A percentile compares a stretch with the other conserved stretches of the same genome.
These are phyloP conservation scores for Sarcomyxa edulis DNA, from an alignment of 768 basidiomycete genomes.

Conservation along the genomic window DNA sequence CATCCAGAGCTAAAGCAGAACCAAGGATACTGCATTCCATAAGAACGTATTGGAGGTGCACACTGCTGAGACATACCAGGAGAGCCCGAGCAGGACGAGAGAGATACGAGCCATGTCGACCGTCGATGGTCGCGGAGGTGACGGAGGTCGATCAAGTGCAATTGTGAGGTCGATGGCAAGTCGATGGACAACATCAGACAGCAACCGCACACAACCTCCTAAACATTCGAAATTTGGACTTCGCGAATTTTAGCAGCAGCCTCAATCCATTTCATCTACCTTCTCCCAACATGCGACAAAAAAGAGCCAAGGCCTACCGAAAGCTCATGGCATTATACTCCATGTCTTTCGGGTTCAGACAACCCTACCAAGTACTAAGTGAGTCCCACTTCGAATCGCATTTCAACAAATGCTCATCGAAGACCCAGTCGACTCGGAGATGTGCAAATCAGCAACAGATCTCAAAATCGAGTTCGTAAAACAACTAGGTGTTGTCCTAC, in stretches of 20 bases:
- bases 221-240: background rate
- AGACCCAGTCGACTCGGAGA: slow-evolving; percentile 73
- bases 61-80: slow-evolving; percentile 18
- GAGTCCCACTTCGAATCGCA: slow-evolving; percentile 20
- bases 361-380: slow-evolving; percentile 94
- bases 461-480: slow-evolving; percentile 74
- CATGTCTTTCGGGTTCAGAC: slow-evolving; percentile 83
- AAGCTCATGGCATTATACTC: slow-evolving; percentile 92
- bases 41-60: slow-evolving; percentile 4
- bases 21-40: slow-evolving; percentile 19
- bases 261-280: background rate
- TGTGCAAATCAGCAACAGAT: slow-evolving; percentile 64
- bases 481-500: slow-evolving; percentile 71
- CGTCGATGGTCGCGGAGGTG: slow-evolving; percentile 5
- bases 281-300: slow-evolving; percentile 73
- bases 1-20: slow-evolving; percentile 40
- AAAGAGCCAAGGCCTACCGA: slow-evolving; percentile 90
- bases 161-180: no score
- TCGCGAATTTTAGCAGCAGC: background rate
- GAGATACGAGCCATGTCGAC: slow-evolving; percentile 14
- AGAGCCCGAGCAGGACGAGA: slow-evolving; percentile 20
- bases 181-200: slow-evolving; percentile 9
- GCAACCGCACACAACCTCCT: slow-evolving; percentile 12
- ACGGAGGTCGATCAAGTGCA: no score
- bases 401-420: no score